Evolutionary conservation across 768 basidiomycete genomes (phyloP).

Genomic region (Trametes meyenii): DNA sequence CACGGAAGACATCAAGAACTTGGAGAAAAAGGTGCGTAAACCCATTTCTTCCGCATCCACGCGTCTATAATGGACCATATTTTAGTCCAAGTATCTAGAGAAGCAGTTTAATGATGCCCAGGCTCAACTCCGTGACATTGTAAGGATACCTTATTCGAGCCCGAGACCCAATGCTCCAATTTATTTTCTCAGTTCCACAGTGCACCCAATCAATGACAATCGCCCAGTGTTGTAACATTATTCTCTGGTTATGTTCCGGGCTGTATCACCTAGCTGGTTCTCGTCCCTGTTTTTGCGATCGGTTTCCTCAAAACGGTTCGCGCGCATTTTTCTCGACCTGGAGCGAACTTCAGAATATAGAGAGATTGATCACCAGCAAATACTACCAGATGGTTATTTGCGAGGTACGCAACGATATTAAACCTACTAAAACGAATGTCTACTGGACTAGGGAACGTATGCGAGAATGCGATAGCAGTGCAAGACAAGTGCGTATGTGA

Average conservation of each 20-base stretch:
- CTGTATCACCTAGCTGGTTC: conserved; percentile 6
- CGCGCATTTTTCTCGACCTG: no score
- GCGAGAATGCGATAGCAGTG: no score
- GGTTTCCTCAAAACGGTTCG: no score
- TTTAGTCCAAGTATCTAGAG: conserved; percentile 87
- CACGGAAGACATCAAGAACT: conserved; percentile 76
- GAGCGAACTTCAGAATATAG: no score
- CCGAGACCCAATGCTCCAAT: no score
- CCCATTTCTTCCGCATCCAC: neutral
- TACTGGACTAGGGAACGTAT: no score
- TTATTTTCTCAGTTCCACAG: conserved; percentile 52
- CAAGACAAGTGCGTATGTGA: no score
- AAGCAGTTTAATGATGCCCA: conserved; percentile 94
- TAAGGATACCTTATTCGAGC: conserved; percentile 31
- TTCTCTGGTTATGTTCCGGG: neutral
- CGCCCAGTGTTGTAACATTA: neutral
- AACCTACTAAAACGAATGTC: no score
- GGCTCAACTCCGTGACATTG: conserved; percentile 82
- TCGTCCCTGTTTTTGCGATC: no score
- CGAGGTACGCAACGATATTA: no score
- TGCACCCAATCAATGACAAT: conserved; percentile 35
- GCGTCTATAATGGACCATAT: neutral
- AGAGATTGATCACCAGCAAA: no score
- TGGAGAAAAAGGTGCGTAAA: conserved; percentile 78
- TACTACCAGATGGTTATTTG: no score